phyloP scores from a whole-genome alignment of 2,329 filamentous ascomycete species.

The Stachybotrys chlorohalonatus region DNA sequence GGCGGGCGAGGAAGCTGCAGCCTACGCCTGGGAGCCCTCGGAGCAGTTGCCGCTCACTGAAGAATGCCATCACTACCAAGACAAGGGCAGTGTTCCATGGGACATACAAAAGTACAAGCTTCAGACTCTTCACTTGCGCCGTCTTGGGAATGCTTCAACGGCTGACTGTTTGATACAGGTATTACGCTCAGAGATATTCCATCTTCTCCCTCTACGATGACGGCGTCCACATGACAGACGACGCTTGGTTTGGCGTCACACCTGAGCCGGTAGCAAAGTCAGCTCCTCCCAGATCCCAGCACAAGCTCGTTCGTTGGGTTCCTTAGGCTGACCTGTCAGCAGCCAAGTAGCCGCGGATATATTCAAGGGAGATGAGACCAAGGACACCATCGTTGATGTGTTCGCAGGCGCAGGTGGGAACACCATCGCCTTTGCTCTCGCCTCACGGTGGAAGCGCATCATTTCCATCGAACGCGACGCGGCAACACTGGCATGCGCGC shows the following conservation, averaged over 20 bases:
- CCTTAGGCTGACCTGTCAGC: slow-evolving; percentile 2
- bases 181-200: slow-evolving; percentile 80
- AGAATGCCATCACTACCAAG: slow-evolving; percentile 67
- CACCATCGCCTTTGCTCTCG: slow-evolving; percentile 84
- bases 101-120: slow-evolving; percentile 68
- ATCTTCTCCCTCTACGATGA: slow-evolving; percentile 85
- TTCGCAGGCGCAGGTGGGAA: slow-evolving; percentile 93
- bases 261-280: slow-evolving; percentile 85
- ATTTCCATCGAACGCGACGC: slow-evolving; percentile 84
- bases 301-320: too few relatives aligned
- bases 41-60: slow-evolving; percentile 44
- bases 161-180: slow-evolving; percentile 42
- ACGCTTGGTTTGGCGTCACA: slow-evolving; percentile 95
- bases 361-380: slow-evolving; percentile 41
- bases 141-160: not conserved
- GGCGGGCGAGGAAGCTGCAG: not conserved
- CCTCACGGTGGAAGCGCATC: slow-evolving; percentile 68
- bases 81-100: slow-evolving; percentile 62
- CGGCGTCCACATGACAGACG: slow-evolving; percentile 82
- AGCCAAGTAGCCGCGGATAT: slow-evolving; percentile 72
- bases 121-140: not conserved
- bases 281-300: slow-evolving; percentile 14
- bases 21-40: slow-evolving; percentile 29
- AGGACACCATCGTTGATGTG: slow-evolving; percentile 68
- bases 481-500: slow-evolving; percentile 75